Evolutionary conservation across 1,284 basidiomycete genomes (phyloP), one percentile per base, ranked within the genome.

Genomic region (Fomitopsis pinicola): DNA sequence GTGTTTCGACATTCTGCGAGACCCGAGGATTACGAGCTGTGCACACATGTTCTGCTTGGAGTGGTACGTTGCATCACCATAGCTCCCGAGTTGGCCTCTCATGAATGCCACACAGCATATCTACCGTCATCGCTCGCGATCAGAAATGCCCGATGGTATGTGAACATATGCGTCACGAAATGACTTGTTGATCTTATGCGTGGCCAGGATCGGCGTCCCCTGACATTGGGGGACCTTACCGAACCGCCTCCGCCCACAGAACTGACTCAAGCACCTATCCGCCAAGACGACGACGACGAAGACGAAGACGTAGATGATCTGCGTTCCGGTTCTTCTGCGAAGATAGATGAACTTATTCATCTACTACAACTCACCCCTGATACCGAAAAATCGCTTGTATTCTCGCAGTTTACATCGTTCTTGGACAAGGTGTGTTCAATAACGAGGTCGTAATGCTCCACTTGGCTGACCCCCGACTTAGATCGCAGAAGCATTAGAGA

Each of bases 401-500:
- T 94, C 68, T 92, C 89, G 2, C 92, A 94, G 68, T 95, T 94
- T 68, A 95, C 92, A 1, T 84, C 86, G 2, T 94, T 93, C 75
- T 73, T 94, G 62, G 89, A 92, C 73, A 88, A 90, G 77, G 90
- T 88, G 63, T 57, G 74, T 42, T 8, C 38, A n/a, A 19, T 8
- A 5, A 14, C 7, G 4, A 28, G 53, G 12, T 42, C 12, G 36
- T 35, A 10, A 1, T 19, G 14, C 33, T 28, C 10, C 9, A 46
- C 40, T 45, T 15, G 35, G 17, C 45, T 26, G 3, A 59, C 7
- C 15, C 12, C 19, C 40, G 6, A 5, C 9, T 17, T 19, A 94
- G 85, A 91, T 95, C 63, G 89, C 82, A 1, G 84, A 87, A 61
- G 80, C 81, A 5, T 74, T 95, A 35, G 83, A 88, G 36, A 80